A percentile compares a stretch with the other conserved stretches of the same genome.
phyloP scores from a whole-genome alignment of 2,329 filamentous ascomycete genomes.

The Zymoseptoria passerinii region DNA sequence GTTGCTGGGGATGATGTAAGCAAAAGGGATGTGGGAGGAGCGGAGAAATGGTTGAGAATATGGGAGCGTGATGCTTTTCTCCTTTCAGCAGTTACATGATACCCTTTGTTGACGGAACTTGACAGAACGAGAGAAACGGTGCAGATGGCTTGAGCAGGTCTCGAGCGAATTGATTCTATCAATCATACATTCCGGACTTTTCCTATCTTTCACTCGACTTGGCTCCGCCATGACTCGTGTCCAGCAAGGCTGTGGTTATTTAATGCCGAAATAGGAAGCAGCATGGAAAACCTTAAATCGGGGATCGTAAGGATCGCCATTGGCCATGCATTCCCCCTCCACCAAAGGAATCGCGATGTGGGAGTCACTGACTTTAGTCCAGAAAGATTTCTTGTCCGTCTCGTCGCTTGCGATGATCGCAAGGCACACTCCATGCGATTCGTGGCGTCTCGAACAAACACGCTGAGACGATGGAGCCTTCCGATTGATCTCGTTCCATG shows the following conservation, averaged over 20 bases:
- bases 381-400: no score
- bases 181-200: not conserved
- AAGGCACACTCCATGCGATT: not conserved
- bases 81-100: not conserved
- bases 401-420: no score
- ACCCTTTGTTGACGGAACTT: not conserved
- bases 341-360: no score
- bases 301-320: not conserved
- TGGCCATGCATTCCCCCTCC: no score
- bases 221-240: not conserved
- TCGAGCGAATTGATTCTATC: not conserved
- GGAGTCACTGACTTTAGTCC: no score
- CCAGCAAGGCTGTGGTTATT: not conserved
- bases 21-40: not conserved
- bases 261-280: not conserved
- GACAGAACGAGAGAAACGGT: not conserved
- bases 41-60: not conserved
- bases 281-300: not conserved
- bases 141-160: not conserved
- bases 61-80: not conserved
- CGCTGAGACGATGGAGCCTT: not conserved
- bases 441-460: not conserved
- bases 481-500: not conserved
- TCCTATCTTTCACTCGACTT: no score
- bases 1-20: slow-evolving; percentile 7